These are phyloP conservation scores for Pholiota conissans DNA, from an alignment of 768 basidiomycete genomes.

Conservation along the genomic window DNA sequence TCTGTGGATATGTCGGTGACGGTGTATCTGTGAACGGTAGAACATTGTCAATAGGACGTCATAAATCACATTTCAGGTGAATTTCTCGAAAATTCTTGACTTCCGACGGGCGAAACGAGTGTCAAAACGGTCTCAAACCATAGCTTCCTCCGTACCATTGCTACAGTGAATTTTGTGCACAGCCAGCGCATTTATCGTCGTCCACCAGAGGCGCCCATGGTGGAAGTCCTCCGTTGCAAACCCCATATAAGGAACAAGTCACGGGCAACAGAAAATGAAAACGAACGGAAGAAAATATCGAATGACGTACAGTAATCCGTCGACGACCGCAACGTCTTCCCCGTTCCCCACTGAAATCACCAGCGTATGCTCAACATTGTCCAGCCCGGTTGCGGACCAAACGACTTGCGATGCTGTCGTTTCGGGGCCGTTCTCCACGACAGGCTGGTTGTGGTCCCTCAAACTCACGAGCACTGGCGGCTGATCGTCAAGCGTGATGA, in stretches of 20 bases:
- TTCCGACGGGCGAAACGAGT: too few species aligned
- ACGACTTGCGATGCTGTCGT: conserved; percentile 15
- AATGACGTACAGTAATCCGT: conserved; percentile 19
- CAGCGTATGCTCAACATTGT: conserved; percentile 19
- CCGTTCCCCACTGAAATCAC: conserved; percentile 20
- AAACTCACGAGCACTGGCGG: conserved; percentile 11
- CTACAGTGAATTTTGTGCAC: too few species aligned
- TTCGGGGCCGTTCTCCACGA: conserved; percentile 16
- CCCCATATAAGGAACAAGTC: neutral
- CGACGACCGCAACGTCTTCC: conserved; percentile 20
- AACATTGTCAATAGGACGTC: neutral
- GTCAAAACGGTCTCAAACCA: too few species aligned
- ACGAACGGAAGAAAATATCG: neutral
- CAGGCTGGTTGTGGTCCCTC: conserved; percentile 13
- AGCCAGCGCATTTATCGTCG: neutral
- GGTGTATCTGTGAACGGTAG: conserved; percentile 16
- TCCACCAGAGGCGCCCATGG: too few species aligned
- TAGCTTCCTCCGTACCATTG: too few species aligned
- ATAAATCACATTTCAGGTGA: too few species aligned
- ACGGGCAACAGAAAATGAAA: neutral
- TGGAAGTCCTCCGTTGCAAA: neutral
- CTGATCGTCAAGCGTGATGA: conserved; percentile 21
- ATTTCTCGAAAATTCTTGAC: too few species aligned
- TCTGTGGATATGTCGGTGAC: conserved; percentile 11
- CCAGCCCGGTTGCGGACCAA: conserved; percentile 17